Conservation (phyloP, 768 basidiomycete species). For the Vararia minispora region DNA sequence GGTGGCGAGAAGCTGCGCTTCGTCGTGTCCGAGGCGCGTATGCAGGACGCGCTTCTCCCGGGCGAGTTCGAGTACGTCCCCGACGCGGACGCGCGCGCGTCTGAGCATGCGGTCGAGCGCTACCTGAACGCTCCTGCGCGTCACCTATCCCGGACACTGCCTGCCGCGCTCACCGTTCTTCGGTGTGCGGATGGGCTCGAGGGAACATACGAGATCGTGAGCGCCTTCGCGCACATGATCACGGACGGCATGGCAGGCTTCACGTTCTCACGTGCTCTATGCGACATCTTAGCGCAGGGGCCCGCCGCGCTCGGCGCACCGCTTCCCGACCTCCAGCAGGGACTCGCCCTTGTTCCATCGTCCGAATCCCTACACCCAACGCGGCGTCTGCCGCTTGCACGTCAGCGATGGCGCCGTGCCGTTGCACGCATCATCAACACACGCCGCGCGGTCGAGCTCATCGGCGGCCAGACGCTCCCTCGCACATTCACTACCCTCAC, state of each 20-base stretch:
- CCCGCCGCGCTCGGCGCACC: slow-evolving; percentile 2
- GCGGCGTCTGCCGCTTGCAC: slow-evolving; percentile 22
- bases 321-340: slow-evolving; percentile 25
- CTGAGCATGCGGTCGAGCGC: too few species aligned
- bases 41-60: slow-evolving; percentile 21
- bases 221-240: slow-evolving; percentile 37
- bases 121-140: too few species aligned
- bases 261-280: slow-evolving; percentile 31
- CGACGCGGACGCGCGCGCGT: slow-evolving; percentile 24
- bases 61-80: slow-evolving; percentile 29
- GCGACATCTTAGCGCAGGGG: slow-evolving; percentile 28
- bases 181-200: too few species aligned
- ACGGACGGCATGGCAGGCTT: slow-evolving; percentile 36
- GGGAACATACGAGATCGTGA: slow-evolving; percentile 30
- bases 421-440: slow-evolving; percentile 27
- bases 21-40: slow-evolving; percentile 27
- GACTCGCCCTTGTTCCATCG: slow-evolving; percentile 30
- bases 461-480: slow-evolving; percentile 53
- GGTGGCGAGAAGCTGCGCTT: slow-evolving; percentile 25
- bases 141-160: too few species aligned
- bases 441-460: slow-evolving; percentile 20
- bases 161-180: too few species aligned
- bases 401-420: slow-evolving; percentile 34
- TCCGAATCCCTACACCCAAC: slow-evolving; percentile 27
- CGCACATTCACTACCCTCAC: slow-evolving; percentile 28